Base-by-base conservation (phyloP, 441 rosid species). In the Mallotus japonicus region DNA sequence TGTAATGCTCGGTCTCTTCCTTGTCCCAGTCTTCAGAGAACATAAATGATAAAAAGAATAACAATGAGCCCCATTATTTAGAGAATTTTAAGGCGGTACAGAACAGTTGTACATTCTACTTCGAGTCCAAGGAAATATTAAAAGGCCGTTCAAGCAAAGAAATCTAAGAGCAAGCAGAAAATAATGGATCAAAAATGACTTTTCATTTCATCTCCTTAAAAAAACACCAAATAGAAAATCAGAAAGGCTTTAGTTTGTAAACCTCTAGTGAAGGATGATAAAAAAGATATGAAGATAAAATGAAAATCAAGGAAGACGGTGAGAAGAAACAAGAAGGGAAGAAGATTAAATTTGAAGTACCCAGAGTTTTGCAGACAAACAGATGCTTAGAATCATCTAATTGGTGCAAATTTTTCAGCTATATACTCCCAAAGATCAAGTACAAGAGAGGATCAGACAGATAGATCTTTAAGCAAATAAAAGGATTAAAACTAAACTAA, bases 1-100 rank as follows among this genome's bases (percentile, higher is more conserved):
- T 92, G 99, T 68, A 92, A 71, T 72, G 97, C 96, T 81, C 72
- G 90, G 51, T 92, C 99, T 76, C 97, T 90, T 77, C 97, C 97
- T 84, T 95, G 99, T 62, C 99, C 97, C 74, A 92, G 83, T 86
- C 99, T 95, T 62, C 19, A 62, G 62, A 75, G 67, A 73, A 74
- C 37, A 63, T n/a, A 49, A 60, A 56, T 69, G 51, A 77, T 15
- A 71, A 44, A 61, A 53, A 37, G 6, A 63, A 49, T 59, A 19
- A 53, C 12, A 50, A 57, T 72, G 47, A 71, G 72, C 50, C 60
- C 17, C 15, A 13, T 49, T 1, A 46, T n/a, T 75, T 10, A 47
- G 8, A 50, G 53, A 56, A 56, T 46, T 57, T 8, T 17, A 19
- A 17, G 37, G 34, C 73, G 34, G 50, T 20, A 19, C 3, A 34